Base-by-base conservation (phyloP, 495 filamentous ascomycete species). In the Podospora fimiseda region DNA sequence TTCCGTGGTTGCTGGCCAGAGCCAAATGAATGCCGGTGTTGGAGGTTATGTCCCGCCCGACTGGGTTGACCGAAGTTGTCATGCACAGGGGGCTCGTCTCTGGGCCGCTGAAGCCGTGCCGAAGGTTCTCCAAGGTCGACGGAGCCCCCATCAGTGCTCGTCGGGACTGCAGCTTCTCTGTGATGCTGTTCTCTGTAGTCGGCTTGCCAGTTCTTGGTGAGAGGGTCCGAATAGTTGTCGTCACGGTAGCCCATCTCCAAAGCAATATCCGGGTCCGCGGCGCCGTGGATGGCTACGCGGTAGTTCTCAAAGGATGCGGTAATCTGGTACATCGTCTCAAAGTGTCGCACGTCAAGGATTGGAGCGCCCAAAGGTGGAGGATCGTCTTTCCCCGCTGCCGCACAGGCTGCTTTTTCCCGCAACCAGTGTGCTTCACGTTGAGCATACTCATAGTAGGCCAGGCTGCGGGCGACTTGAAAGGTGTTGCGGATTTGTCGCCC, bases 381-480 rank as follows among this genome's bases (percentile, higher is more conserved):
- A 11, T 33, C 27, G 11, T 33, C 27, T 11, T 33, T 33, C 11
- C 27, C 27, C 11, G 27, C 27, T 33, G 27, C 27, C 11, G 27
- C 27, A 11, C 27, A 33, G 5, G 27, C 27, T 11, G 27, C 27
- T 33, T 11, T 33, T 11, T 33, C 27, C 27, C 27, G 27, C 27
- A 11, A 5, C 27, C 27, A 33, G 11, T 11, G 27, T 11, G 5
- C 27, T 33, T 33, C 6, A 33, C 11, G 11, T 33, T 33, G 5
- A 11, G 27, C 27, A 33, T 33, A 11, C 11, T 88, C 84, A 52
- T 86, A 85, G 53, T 90, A 76, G 0, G 70, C 70, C 4, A 74
- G 63, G 0, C 69, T 61, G 3, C 63, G 36, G 6, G 72, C 74
- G 3, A 60, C 70, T 42, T 72, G 66, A 49, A 71, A 73, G 1